A percentile compares a stretch with the other conserved stretches of the same genome.
Conservation (phyloP, 495 filamentous ascomycete species). For the Penicillium bovifimosum region DNA sequence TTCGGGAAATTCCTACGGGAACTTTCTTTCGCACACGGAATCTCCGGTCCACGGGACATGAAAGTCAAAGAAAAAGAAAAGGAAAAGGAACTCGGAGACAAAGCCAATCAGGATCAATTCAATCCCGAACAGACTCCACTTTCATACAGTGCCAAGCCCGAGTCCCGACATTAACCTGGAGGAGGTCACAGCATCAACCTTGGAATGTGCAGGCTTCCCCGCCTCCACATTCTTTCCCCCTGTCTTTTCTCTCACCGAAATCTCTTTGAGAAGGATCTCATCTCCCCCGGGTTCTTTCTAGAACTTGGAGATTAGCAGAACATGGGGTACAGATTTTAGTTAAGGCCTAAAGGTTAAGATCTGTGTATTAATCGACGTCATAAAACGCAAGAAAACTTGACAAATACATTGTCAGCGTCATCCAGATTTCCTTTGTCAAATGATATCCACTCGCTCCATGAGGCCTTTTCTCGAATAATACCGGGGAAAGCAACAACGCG, state of each 20-base stretch:
- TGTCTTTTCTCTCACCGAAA: conserved; percentile 1
- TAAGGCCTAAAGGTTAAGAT: neutral
- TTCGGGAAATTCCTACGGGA: no score
- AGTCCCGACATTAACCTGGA: neutral
- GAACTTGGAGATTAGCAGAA: neutral
- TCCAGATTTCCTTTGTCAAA: neutral
- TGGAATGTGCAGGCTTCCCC: neutral
- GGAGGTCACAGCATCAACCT: no score
- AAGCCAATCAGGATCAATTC: no score
- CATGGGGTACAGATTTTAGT: neutral
- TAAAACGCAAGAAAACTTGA: no score
- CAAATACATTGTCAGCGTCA: neutral
- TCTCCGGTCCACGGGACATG: no score
- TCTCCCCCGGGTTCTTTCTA: neutral
- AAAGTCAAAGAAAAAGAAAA: no score
- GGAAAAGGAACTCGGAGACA: no score
- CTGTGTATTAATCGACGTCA: neutral
- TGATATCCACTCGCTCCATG: neutral
- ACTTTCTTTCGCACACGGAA: no score
- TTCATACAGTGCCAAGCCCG: neutral
- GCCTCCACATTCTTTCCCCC: conserved; percentile 1
- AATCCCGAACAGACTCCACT: no score
- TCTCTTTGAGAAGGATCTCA: neutral
- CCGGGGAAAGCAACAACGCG: neutral
- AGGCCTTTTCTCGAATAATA: neutral